Conservation (phyloP, 2,329 filamentous ascomycete species). For the Shiraia bambusicola region DNA sequence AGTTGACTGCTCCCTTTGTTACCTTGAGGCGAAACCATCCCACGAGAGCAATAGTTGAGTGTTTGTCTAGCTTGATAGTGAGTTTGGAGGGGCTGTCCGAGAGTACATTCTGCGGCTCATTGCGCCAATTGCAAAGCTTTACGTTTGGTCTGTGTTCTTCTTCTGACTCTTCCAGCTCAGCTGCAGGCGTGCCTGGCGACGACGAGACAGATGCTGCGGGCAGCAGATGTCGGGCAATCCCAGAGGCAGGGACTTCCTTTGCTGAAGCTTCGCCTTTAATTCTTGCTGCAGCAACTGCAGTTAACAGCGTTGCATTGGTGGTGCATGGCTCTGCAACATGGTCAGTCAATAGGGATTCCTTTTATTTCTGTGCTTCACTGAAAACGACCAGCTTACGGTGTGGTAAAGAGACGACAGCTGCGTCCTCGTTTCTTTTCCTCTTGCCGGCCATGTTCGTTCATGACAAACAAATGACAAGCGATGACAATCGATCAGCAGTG, state of each 20-base stretch:
- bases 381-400: constrained; percentile 12
- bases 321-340: constrained; percentile 8
- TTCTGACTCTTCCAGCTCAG: constrained; percentile 23
- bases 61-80: constrained; percentile 31
- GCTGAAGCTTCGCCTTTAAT: constrained; percentile 26
- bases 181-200: constrained; percentile 11
- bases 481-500: neutral
- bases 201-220: constrained; percentile 19
- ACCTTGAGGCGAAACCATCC: constrained; percentile 70
- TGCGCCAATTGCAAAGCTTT: constrained; percentile 38
- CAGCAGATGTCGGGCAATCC: constrained; percentile 14
- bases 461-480: neutral
- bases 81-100: constrained; percentile 29
- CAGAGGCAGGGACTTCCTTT: constrained; percentile 9
- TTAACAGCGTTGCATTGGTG: constrained; percentile 26
- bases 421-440: constrained; percentile 27
- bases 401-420: neutral
- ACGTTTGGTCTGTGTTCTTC: constrained; percentile 20
- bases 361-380: neutral
- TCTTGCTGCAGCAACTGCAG: constrained; percentile 40
- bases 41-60: constrained; percentile 47
- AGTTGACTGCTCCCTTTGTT: constrained; percentile 60
- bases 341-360: neutral
- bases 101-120: constrained; percentile 21
- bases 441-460: constrained; percentile 38